These are phyloP conservation scores for Botryotinia globosa DNA, from an alignment of 2,329 filamentous ascomycete species.

Conservation along the genomic window DNA sequence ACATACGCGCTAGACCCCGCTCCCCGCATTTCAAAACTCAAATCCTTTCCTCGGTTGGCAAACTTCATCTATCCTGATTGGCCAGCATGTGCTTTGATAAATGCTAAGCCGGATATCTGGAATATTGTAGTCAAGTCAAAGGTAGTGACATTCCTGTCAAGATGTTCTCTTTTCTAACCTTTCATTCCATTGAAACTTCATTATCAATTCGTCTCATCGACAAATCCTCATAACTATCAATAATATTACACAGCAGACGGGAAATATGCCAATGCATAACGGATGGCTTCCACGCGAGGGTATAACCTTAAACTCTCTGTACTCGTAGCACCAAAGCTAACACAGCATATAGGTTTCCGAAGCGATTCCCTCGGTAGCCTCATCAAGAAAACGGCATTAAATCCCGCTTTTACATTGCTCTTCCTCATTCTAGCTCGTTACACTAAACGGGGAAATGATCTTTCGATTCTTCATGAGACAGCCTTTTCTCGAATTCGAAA, in stretches of 20 bases:
- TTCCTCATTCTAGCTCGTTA: constrained; percentile 61
- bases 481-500: constrained; percentile 52
- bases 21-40: constrained; percentile 3
- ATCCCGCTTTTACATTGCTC: constrained; percentile 62
- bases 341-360: constrained; percentile 46
- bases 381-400: constrained; percentile 59
- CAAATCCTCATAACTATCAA: background rate
- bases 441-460: constrained; percentile 58
- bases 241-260: constrained; percentile 13
- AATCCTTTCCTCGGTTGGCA: background rate
- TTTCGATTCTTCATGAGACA: constrained; percentile 52
- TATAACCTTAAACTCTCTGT: constrained; percentile 13
- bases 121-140: background rate
- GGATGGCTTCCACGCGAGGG: constrained; percentile 55
- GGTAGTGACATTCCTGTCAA: background rate
- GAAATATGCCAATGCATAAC: constrained; percentile 48
- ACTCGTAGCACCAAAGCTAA: background rate
- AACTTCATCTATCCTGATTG: background rate
- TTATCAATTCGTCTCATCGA: background rate
- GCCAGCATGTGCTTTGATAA: background rate
- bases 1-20: background rate
- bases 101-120: constrained; percentile 3
- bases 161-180: background rate
- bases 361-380: constrained; percentile 58
- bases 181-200: background rate